Evolutionary conservation across 1,139 yeast genomes (phyloP).

Genomic region (Kluyveromyces sp.): DNA sequence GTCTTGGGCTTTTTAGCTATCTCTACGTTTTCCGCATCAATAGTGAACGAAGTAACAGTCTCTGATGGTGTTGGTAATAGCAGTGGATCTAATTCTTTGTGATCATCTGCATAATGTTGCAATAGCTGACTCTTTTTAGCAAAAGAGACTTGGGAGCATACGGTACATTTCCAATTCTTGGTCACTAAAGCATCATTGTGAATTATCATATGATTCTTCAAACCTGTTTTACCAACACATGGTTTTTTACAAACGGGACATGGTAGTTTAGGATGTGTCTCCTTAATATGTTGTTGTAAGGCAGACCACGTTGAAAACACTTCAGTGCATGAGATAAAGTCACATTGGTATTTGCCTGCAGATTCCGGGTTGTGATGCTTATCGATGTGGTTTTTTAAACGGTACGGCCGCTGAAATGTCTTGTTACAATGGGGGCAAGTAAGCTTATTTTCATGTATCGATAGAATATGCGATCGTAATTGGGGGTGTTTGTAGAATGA

Average conservation of each 20-base stretch:
- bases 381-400: slow-evolving; percentile 53
- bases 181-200: slow-evolving; percentile 38
- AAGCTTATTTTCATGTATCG: slow-evolving; percentile 48
- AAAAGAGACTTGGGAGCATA: slow-evolving; percentile 35
- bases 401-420: slow-evolving; percentile 50
- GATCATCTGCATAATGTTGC: slow-evolving; percentile 36
- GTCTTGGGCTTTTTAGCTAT: not conserved
- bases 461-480: slow-evolving; percentile 60
- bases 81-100: slow-evolving; percentile 15
- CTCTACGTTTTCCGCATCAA: not conserved
- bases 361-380: slow-evolving; percentile 42
- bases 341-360: slow-evolving; percentile 45
- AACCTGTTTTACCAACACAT: slow-evolving; percentile 66
- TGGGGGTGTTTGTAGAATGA: slow-evolving; percentile 74
- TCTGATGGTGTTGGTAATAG: slow-evolving; percentile 2
- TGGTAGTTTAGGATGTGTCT: slow-evolving; percentile 61
- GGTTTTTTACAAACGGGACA: slow-evolving; percentile 65
- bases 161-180: slow-evolving; percentile 56
- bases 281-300: slow-evolving; percentile 61
- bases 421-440: slow-evolving; percentile 55
- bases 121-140: slow-evolving; percentile 39
- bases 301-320: slow-evolving; percentile 72
- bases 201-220: slow-evolving; percentile 64
- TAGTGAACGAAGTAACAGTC: not conserved
- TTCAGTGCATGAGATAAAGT: slow-evolving; percentile 49